phyloP scores from a whole-genome alignment of 208 protist species.

The Trypanosoma congolense region DNA sequence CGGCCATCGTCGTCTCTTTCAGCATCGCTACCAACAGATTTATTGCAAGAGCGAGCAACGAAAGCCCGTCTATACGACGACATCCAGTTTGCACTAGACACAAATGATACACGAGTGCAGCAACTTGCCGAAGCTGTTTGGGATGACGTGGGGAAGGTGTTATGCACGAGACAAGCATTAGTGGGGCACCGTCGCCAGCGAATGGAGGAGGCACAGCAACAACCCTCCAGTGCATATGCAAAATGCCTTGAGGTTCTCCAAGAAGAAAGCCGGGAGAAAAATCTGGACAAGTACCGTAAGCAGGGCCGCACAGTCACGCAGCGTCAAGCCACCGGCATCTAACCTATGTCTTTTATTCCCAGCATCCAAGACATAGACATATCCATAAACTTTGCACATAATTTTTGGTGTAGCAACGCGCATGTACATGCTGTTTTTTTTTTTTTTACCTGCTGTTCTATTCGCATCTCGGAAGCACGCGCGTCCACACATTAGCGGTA shows the following conservation, averaged over 20 bases:
- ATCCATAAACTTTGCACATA: no score
- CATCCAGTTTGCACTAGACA: conserved; percentile 43
- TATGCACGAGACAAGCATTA: conserved; percentile 51
- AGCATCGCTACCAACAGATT: neutral
- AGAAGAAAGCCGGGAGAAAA: conserved; percentile 29
- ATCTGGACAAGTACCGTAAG: conserved; percentile 41
- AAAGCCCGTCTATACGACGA: conserved; percentile 38
- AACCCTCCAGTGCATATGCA: conserved; percentile 35
- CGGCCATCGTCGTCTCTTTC: neutral
- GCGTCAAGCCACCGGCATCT: neutral
- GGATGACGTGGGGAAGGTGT: conserved; percentile 58
- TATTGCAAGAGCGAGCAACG: neutral
- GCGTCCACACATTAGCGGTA: no score
- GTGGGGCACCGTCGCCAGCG: conserved; percentile 43
- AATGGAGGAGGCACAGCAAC: conserved; percentile 25
- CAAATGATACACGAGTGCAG: conserved; percentile 31
- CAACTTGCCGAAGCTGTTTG: conserved; percentile 47
- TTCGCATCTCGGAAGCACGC: no score
- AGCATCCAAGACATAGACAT: no score
- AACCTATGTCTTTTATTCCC: no score
- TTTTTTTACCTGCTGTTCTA: no score
- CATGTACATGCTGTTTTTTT: no score
- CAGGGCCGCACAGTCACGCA: neutral
- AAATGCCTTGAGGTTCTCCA: conserved; percentile 45
- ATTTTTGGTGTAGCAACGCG: no score